Evolutionary conservation across 768 basidiomycete species (phyloP), one percentile per base, ranked within the genome.

Genomic region (Boletus rufocinnamomeus): DNA sequence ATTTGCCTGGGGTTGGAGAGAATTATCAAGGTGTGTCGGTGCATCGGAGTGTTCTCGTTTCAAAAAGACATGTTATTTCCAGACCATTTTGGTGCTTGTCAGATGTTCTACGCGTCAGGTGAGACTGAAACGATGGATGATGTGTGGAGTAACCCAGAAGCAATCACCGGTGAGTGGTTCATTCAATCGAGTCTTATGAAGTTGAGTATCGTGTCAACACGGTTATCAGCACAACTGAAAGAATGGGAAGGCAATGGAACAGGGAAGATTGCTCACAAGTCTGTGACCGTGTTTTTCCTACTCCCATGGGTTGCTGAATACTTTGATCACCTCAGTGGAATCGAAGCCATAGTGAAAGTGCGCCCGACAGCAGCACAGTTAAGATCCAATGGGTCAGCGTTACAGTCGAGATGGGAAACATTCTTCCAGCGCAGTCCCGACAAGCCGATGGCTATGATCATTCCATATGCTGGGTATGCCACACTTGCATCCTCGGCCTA

Each of bases 1-100:
- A 91, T 53, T 80, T 92, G 8, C 89, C 89, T 6, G 88, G 87
- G 8, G 91, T 95, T 0, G 91, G 91, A 13, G 86, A 88, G 66
- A 82, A 90, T 61, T 84, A 82, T 52, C 77, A 80, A 62, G 84
- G 84, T 81, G 52, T 40, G 71, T 63, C 19, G 0, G 0, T 30
- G 5, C 1, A 3, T 5, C 4, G 2, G 6, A 2, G 5, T 10
- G 1, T 9, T 2, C 40, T 44, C 6, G 4, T 38, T n/a, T 38
- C 21, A 35, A 6, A 16, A 8, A 16, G 27, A 30, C 1, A 9
- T 8, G 1, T 16, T 32, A 7, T 30, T 34, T 23, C 30, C 40
- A 76, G 58, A 79, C 74, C 74, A 76, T 54, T 59, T 68, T 10
- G 64, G 66, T 19, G 11, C 57, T 13, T 63, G 69, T 30, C 8